A percentile compares a stretch with the other conserved stretches of the same genome.
Conservation (phyloP, 2,329 filamentous ascomycete species). For the Trichoderma brevicompactum region DNA sequence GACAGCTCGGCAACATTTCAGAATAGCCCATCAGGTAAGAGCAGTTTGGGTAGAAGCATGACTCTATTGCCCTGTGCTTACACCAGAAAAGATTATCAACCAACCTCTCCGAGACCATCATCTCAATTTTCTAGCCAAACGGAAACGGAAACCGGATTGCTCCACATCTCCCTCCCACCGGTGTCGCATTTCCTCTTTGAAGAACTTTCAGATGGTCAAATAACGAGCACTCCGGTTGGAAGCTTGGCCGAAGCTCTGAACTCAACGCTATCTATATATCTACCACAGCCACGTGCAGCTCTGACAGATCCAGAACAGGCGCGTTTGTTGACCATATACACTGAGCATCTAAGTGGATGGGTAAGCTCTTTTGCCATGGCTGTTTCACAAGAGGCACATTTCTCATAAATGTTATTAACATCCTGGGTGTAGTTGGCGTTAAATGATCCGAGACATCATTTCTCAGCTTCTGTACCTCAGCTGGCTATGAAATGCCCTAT, state of each 20-base stretch:
- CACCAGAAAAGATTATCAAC: neutral
- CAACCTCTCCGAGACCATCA: neutral
- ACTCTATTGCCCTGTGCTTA: neutral
- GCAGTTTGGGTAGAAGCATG: too few species aligned
- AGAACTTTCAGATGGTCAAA: neutral
- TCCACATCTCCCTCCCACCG: neutral
- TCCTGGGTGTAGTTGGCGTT: slow-evolving; percentile 2
- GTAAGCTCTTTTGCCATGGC: neutral
- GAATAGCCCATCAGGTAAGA: neutral
- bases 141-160: neutral
- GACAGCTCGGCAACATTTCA: neutral
- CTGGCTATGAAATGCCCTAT: slow-evolving; percentile 27
- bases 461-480: slow-evolving; percentile 20
- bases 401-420: neutral
- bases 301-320: slow-evolving; percentile 9
- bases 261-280: slow-evolving; percentile 13
- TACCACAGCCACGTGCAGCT: slow-evolving; percentile 6
- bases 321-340: slow-evolving; percentile 9
- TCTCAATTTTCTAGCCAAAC: slow-evolving; percentile 2
- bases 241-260: slow-evolving; percentile 6
- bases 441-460: slow-evolving; percentile 25
- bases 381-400: too few species aligned
- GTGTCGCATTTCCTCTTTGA: neutral
- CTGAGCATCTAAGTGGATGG: slow-evolving; percentile 17
- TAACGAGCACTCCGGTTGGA: neutral